Conservation (phyloP, 1,284 basidiomycete genomes). For the Tylopilus sp. region DNA sequence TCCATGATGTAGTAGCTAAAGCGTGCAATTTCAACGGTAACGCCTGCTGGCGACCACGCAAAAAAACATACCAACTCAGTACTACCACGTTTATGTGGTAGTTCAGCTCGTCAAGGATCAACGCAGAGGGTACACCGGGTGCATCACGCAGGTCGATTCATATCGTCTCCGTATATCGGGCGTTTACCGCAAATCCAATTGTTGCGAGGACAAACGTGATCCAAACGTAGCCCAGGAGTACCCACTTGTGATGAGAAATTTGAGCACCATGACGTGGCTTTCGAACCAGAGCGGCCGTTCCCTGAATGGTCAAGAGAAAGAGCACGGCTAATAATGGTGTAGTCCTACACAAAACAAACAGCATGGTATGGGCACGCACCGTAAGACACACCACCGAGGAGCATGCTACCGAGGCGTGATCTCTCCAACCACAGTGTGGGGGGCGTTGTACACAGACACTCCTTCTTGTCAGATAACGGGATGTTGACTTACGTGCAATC, state of each 20-base stretch:
- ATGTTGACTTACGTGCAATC: background rate
- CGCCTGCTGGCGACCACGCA: background rate
- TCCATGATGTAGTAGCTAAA: constrained; percentile 27
- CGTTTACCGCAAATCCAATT: constrained; percentile 30
- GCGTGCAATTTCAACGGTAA: background rate
- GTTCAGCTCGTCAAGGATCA: constrained; percentile 25
- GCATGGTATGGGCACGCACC: constrained; percentile 9
- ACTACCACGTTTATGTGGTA: constrained; percentile 27
- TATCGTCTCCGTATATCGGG: constrained; percentile 32
- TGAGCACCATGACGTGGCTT: constrained; percentile 1
- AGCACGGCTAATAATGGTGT: constrained; percentile 16
- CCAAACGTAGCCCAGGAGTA: constrained; percentile 22
- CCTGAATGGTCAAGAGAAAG: constrained; percentile 22
- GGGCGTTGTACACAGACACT: constrained; percentile 21
- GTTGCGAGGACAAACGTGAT: constrained; percentile 33
- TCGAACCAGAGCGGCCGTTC: constrained; percentile 8
- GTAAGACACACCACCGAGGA: constrained; percentile 19
- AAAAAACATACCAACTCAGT: constrained; percentile 21
- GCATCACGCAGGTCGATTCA: constrained; percentile 31
- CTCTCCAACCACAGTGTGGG: constrained; percentile 27
- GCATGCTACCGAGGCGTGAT: constrained; percentile 27
- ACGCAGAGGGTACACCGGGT: constrained; percentile 21
- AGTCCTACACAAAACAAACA: background rate
- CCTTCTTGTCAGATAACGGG: background rate
- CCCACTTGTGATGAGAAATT: background rate